phyloP scores from a whole-genome alignment of 768 basidiomycete species.

The Boletus huronensis region DNA sequence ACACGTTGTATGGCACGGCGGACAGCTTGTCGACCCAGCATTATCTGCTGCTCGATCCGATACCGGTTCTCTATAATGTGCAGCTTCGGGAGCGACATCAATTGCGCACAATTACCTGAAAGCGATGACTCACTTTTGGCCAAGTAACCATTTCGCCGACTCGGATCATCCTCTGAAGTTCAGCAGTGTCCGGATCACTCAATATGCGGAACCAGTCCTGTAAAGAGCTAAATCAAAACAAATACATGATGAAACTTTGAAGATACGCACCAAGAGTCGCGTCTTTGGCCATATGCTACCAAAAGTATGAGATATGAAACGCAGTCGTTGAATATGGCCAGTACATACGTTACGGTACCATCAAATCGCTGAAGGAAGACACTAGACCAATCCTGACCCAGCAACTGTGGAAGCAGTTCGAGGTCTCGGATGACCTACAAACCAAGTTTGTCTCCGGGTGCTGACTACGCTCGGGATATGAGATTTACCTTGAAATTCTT shows the following conservation, averaged over 20 bases:
- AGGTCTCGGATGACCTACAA: slow-evolving; percentile 85
- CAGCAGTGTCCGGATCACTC: slow-evolving; percentile 75
- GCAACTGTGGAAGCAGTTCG: slow-evolving; percentile 87
- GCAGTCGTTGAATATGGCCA: slow-evolving; percentile 4
- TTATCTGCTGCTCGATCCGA: slow-evolving; percentile 78
- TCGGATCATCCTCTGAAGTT: slow-evolving; percentile 81
- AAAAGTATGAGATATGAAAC: slow-evolving; percentile 23
- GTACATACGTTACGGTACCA: slow-evolving; percentile 75
- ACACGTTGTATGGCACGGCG: slow-evolving; percentile 51
- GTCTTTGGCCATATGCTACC: slow-evolving; percentile 83
- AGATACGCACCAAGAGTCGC: slow-evolving; percentile 54
- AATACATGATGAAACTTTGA: not conserved
- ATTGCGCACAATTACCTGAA: not conserved
- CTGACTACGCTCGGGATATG: not conserved
- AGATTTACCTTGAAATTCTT: slow-evolving; percentile 83
- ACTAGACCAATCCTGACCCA: slow-evolving; percentile 95
- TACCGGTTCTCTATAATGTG: slow-evolving; percentile 94
- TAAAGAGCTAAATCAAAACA: not conserved
- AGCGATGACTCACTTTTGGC: slow-evolving; percentile 69
- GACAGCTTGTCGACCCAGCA: slow-evolving; percentile 70
- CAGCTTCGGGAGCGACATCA: slow-evolving; percentile 46
- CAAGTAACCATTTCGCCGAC: slow-evolving; percentile 92
- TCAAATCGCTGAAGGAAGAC: slow-evolving; percentile 96
- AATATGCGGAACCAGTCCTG: slow-evolving; percentile 84
- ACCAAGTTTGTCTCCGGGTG: not conserved